phyloP scores from a whole-genome alignment of 345 rosid species.

The Eucalyptus marginata region DNA sequence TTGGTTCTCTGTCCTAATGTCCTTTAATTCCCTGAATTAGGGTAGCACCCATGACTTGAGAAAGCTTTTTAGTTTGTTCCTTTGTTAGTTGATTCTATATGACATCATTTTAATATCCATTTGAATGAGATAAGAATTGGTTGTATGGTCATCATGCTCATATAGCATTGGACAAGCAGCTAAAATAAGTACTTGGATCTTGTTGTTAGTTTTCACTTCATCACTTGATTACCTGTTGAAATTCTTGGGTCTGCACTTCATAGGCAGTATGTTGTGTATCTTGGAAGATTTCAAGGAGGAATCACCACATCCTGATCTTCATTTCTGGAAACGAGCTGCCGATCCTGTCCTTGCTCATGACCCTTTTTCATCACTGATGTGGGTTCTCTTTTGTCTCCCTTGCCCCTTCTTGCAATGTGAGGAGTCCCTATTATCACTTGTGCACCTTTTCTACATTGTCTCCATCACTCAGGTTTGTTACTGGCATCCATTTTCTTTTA shows the following conservation, averaged over 20 bases:
- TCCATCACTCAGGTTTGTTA: slow-evolving; percentile 63
- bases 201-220: background rate
- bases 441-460: slow-evolving; percentile 74
- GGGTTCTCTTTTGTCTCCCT: slow-evolving; percentile 93
- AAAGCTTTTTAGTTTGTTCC: background rate
- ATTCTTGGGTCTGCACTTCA: background rate
- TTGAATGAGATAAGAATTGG: background rate
- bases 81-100: background rate
- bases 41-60: background rate
- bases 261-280: slow-evolving; percentile 35
- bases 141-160: background rate
- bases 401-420: slow-evolving; percentile 64
- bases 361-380: slow-evolving; percentile 94
- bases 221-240: background rate
- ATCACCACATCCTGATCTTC: slow-evolving; percentile 27
- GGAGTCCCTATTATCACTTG: slow-evolving; percentile 66
- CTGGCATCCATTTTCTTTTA: background rate
- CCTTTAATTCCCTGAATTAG: background rate
- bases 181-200: background rate
- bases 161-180: background rate
- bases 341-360: slow-evolving; percentile 82
- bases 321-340: slow-evolving; percentile 68
- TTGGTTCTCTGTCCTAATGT: background rate
- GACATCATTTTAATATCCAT: background rate
- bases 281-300: slow-evolving; percentile 32